Conservation (phyloP, 2,329 filamentous ascomycete species). For the Lachnellula cervina region DNA sequence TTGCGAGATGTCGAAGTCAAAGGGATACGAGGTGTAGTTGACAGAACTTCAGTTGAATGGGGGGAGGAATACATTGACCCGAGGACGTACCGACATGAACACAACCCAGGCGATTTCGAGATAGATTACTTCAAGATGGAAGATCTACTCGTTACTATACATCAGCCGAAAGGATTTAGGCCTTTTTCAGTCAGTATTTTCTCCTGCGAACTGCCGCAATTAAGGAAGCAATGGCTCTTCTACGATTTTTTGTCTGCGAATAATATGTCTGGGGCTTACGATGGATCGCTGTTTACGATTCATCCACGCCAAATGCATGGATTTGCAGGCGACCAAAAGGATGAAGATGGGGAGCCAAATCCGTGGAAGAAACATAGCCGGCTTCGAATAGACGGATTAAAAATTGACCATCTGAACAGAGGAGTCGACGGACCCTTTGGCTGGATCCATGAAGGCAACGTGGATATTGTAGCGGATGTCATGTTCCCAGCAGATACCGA, state of each 20-base stretch:
- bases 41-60: constrained; percentile 79
- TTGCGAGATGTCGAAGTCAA: constrained; percentile 90
- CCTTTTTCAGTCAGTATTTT: constrained; percentile 95
- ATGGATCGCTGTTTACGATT: constrained; percentile 94
- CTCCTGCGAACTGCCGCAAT: constrained; percentile 85
- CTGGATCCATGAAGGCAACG: constrained; percentile 96
- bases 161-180: constrained; percentile 86
- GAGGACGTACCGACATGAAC: constrained; percentile 79
- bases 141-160: constrained; percentile 84
- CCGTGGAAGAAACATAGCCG: constrained; percentile 96
- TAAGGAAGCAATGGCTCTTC: constrained; percentile 95
- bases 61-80: constrained; percentile 68
- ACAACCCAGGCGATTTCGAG: constrained; percentile 90
- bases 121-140: constrained; percentile 96
- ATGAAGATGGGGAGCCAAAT: constrained; percentile 52
- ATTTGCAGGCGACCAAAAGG: constrained; percentile 59
- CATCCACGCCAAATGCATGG: constrained; percentile 89
- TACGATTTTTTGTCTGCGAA: constrained; percentile 96
- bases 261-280: constrained; percentile 92
- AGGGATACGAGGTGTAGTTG: constrained; percentile 86
- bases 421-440: constrained; percentile 91
- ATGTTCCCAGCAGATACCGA: constrained; percentile 88
- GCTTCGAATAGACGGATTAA: constrained; percentile 85
- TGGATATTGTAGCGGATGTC: constrained; percentile 93
- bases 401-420: constrained; percentile 92